Base-by-base conservation (phyloP, 2,329 filamentous ascomycete genomes). In the Colletotrichum gloeosporioides region DNA sequence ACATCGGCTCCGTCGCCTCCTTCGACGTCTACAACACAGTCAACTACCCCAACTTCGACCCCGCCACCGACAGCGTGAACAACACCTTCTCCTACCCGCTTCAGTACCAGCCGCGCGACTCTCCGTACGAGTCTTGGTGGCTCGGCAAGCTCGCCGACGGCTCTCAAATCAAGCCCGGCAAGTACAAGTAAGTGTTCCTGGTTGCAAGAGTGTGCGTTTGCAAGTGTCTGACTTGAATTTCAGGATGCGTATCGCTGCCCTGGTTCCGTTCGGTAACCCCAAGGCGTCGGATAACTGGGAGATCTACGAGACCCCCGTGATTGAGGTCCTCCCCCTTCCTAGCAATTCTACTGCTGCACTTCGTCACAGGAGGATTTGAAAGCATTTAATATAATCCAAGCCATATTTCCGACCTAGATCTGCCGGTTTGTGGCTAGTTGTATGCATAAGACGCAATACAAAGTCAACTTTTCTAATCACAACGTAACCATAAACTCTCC, bases 71-170 rank as follows among this genome's bases (percentile, higher is more conserved):
- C 73, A 82, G 84, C 76, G 83, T 83, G 18, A 81, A 85, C 31
- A 84, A 87, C 72, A 85, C 84, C 9, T 78, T 85, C 25, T 75
- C 85, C 1, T 87, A 87, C 76, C 86, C 86, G 2, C 72, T 85
- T 15, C 81, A 78, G 44, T 82, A 83, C 15, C 80, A 84, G 13
- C 79, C 84, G 2, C 83, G 86, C 5, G 82, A 82, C 8, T 82
- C 82, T 25, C 78, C 79, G 5, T 81, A 81, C 32, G 73, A 77
- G 76, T 86, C 83, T 66, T 87, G 84, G 82, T 87, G 86, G 86
- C 86, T 87, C 27, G 86, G 86, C 2, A 85, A 85, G 73, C 82
- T 87, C 9, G 84, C 85, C 8, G 85, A 87, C 73, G 86, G 86
- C 4, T 83, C 84, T 10, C 82, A 82, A 65, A 86, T 87, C 69